A percentile compares a stretch with the other conserved stretches of the same genome.
These are phyloP conservation scores for Chrysophaeum taylorii DNA, from an alignment of 352 stramenopile species.

Conservation along the genomic window DNA sequence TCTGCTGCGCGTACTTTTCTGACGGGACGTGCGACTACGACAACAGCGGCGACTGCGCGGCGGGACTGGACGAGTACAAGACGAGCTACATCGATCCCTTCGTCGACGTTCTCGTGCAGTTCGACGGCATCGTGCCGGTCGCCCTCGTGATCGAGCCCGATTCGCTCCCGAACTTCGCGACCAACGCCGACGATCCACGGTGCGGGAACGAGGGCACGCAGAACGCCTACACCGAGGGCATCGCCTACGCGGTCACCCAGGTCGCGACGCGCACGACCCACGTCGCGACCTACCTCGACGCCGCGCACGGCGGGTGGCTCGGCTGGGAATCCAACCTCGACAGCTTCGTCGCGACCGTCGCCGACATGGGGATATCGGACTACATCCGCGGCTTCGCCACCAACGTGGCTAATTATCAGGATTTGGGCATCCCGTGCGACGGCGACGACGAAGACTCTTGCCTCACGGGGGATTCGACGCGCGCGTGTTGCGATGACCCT, in stretches of 20 bases:
- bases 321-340: neutral
- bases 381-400: neutral
- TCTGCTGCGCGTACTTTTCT: neutral
- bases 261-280: neutral
- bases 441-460: neutral
- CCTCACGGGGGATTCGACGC: neutral
- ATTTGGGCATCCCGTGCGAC: neutral
- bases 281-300: neutral
- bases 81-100: neutral
- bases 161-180: neutral
- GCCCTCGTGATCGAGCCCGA: no score
- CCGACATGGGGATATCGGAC: neutral
- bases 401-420: no score
- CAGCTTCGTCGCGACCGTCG: neutral
- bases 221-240: neutral
- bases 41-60: neutral
- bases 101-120: neutral
- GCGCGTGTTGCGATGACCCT: neutral
- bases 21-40: conserved; percentile 4
- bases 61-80: neutral
- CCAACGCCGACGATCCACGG: neutral
- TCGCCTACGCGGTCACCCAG: neutral
- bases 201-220: neutral
- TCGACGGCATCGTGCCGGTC: neutral
- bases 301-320: neutral